phyloP scores from a whole-genome alignment of 108 stramenopile genomes.

The Stephanodiscus triporus region DNA sequence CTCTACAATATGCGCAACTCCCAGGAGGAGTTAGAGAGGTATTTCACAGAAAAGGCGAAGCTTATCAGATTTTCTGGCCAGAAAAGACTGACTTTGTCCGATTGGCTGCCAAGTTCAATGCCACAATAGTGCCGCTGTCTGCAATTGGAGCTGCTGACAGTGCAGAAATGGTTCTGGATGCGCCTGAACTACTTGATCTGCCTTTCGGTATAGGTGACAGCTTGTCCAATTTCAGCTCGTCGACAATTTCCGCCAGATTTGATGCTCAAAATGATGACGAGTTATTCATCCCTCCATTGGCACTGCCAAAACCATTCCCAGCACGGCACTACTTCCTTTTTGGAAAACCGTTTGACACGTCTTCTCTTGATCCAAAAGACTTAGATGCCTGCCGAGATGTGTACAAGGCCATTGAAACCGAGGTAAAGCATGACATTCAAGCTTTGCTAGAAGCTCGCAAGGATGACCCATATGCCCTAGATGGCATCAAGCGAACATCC shows the following conservation, averaged over 20 bases:
- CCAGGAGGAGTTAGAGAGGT: constrained; percentile 88
- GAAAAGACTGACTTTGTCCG: constrained; percentile 92
- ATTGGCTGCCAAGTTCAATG: constrained; percentile 89
- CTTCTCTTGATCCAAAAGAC: constrained; percentile 62
- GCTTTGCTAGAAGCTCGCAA: constrained; percentile 75
- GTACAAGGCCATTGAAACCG: constrained; percentile 63
- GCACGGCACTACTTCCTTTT: constrained; percentile 88
- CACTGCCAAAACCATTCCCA: constrained; percentile 67
- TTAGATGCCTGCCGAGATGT: constrained; percentile 60
- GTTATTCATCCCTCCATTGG: constrained; percentile 70
- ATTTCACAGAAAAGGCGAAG: constrained; percentile 80
- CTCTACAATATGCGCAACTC: background rate
- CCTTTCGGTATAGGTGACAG: constrained; percentile 80
- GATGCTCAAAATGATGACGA: constrained; percentile 67
- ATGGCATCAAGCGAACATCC: constrained; percentile 34
- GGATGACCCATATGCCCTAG: constrained; percentile 60
- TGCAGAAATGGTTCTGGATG: constrained; percentile 67
- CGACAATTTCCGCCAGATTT: constrained; percentile 64
- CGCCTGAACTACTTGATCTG: constrained; percentile 61
- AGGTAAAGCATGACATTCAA: constrained; percentile 71
- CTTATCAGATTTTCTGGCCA: constrained; percentile 93
- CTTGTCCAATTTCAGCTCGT: constrained; percentile 47
- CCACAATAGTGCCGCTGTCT: constrained; percentile 90
- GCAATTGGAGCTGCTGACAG: constrained; percentile 91
- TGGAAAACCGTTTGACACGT: constrained; percentile 72